A percentile compares a stretch with the other conserved stretches of the same genome.
Conservation (phyloP, 805 yeast species). For the Kluyveromyces lactis region DNA sequence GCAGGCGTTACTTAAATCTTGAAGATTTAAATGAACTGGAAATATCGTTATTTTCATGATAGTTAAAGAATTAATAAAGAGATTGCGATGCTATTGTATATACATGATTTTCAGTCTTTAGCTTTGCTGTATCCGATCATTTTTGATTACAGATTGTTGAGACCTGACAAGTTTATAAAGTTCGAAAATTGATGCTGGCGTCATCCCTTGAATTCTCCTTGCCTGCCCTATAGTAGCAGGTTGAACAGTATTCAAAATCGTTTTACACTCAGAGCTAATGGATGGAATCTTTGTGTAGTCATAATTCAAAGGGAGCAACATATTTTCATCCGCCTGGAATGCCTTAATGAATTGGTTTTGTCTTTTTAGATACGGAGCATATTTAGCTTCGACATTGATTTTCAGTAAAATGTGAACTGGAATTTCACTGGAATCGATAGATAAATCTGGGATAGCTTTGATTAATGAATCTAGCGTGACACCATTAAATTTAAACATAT, state of each 20-base stretch:
- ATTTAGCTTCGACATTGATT: conserved; percentile 71
- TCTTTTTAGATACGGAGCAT: conserved; percentile 68
- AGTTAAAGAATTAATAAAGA: background rate
- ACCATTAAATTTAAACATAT: conserved; percentile 52
- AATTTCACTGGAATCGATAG: conserved; percentile 20
- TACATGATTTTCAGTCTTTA: background rate
- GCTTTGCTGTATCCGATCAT: background rate
- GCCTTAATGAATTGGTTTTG: conserved; percentile 68
- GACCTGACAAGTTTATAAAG: conserved; percentile 45
- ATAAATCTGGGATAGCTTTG: conserved; percentile 31
- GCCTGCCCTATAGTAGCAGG: conserved; percentile 96
- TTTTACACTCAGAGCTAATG: conserved; percentile 69
- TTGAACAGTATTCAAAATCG: conserved; percentile 58
- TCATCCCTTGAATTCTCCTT: conserved; percentile 85
- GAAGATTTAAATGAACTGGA: conserved; percentile 22
- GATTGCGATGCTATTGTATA: background rate
- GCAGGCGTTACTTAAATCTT: conserved; percentile 18
- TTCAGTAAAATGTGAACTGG: conserved; percentile 46
- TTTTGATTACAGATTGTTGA: conserved; percentile 18
- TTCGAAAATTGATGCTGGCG: conserved; percentile 87
- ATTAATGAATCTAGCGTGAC: conserved; percentile 23
- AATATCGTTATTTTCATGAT: conserved; percentile 12
- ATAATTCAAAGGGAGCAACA: conserved; percentile 59
- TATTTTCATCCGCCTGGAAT: conserved; percentile 72
- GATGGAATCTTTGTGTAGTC: conserved; percentile 54